phyloP scores from a whole-genome alignment of 2,329 filamentous ascomycete species.

The Ophiostoma populinum region DNA sequence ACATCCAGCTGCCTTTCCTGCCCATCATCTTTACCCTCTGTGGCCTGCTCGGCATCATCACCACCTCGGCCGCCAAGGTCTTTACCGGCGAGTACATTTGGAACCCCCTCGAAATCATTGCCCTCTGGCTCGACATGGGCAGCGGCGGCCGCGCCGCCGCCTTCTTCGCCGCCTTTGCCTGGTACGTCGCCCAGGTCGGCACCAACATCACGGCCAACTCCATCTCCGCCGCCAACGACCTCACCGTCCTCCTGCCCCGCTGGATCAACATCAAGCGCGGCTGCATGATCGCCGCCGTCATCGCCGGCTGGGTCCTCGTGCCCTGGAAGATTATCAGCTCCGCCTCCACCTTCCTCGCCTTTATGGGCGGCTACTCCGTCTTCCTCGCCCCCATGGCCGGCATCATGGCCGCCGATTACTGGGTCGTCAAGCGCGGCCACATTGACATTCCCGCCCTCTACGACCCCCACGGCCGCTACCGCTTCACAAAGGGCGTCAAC shows the following conservation, averaged over 20 bases:
- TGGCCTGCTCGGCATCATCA: constrained; percentile 37
- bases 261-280: constrained; percentile 39
- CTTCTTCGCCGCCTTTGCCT: constrained; percentile 31
- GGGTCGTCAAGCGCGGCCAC: constrained; percentile 19
- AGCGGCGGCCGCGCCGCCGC: constrained; percentile 24
- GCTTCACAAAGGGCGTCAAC: constrained; percentile 16
- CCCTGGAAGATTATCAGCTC: constrained; percentile 49
- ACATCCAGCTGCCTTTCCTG: constrained; percentile 25
- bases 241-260: constrained; percentile 33
- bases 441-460: constrained; percentile 26
- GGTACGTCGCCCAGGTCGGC: constrained; percentile 37
- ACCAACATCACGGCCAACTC: constrained; percentile 40
- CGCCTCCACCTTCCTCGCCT: constrained; percentile 40
- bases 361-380: constrained; percentile 43
- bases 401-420: constrained; percentile 24
- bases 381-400: constrained; percentile 25
- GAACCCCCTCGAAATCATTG: constrained; percentile 30
- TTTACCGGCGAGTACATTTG: constrained; percentile 33
- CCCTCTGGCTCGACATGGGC: constrained; percentile 25
- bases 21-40: constrained; percentile 30
- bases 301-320: constrained; percentile 41
- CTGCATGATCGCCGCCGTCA: constrained; percentile 36
- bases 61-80: constrained; percentile 34
- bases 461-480: constrained; percentile 23
- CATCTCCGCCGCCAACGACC: constrained; percentile 34